phyloP scores from a whole-genome alignment of 768 basidiomycete genomes.

The Kwoniella europaea region DNA sequence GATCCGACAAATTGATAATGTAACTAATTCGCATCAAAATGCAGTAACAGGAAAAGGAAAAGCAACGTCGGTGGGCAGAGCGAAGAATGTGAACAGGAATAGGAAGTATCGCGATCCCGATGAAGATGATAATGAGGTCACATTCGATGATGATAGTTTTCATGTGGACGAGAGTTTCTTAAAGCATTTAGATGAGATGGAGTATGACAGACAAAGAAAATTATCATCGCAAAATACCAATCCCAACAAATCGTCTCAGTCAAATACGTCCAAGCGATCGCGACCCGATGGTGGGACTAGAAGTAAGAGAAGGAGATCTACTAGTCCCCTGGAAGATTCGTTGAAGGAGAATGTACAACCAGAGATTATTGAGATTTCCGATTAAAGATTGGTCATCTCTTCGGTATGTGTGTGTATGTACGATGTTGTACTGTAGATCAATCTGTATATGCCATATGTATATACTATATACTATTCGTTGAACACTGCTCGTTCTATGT shows the following conservation, averaged over 20 bases:
- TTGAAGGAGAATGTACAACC: slow-evolving; percentile 26
- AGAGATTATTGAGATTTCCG: slow-evolving; percentile 31
- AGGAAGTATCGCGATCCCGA: slow-evolving; percentile 12
- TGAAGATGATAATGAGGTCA: slow-evolving; percentile 9
- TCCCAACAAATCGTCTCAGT: not conserved
- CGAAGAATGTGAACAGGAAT: not conserved
- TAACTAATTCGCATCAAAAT: not conserved
- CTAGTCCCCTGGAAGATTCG: slow-evolving; percentile 14
- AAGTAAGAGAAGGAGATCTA: not conserved
- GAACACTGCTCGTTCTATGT: no score
- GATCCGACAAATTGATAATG: slow-evolving; percentile 14
- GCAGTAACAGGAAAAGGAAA: not conserved
- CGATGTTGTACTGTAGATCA: not conserved
- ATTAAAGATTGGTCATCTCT: slow-evolving; percentile 8
- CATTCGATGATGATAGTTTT: slow-evolving; percentile 10
- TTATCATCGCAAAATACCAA: not conserved
- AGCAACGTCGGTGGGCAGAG: not conserved
- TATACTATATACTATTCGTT: no score
- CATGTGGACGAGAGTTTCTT: slow-evolving; percentile 31
- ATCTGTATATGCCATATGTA: not conserved
- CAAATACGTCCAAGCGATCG: not conserved
- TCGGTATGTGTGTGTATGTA: not conserved
- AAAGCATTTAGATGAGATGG: slow-evolving; percentile 3
- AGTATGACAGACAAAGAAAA: not conserved
- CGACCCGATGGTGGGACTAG: not conserved